Base-by-base conservation (phyloP, 2,329 filamentous ascomycete species). In the Aureobasidium sp. region DNA sequence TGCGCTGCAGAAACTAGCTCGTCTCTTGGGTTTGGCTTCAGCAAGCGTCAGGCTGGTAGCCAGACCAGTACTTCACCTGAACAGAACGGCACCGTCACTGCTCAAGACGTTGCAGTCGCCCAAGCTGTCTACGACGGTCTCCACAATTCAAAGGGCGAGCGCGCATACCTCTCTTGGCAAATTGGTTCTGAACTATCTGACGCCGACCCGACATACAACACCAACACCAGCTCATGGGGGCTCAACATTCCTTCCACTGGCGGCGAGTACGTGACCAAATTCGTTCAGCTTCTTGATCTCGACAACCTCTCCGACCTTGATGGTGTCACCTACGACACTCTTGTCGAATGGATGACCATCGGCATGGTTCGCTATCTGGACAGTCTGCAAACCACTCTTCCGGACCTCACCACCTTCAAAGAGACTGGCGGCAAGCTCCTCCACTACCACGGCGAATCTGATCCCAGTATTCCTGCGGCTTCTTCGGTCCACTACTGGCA, bases 361-460 rank as follows among this genome's bases (percentile, higher is more conserved):
- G 81, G 76, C 6, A 74, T 77, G 73, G 66, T 77, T 49, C 73
- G 73, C 40, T 84, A 81, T 69, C 62, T 73, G 31, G 78, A 81
- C 65, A 77, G 68, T 50, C 73, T 83, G 3, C 81, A 84, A 65
- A 84, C 80, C 9, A 82, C 77, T 1, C 66, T 77, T 25, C 78
- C 80, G 0, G 81, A 84, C 64, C 72, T 84, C 0, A 79, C 77
- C 0, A 64, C 71, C 9, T 83, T 83, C 73, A 71, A 78, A 33
- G 60, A 71, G 2, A 65, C 73, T 0, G 81, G 81, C 25, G 81
- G 79, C 55, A 84, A 84, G 69, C 69, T 84, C 4, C 70, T 85
- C 11, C 81, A 84, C 68, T 82, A 77, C 72, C 81, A 84, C 69
- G 81, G 81, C 57, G 81, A 84, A 69, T 78, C 77, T 0, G 82